A percentile compares a stretch with the other conserved stretches of the same genome.
phyloP scores from a whole-genome alignment of 257 asterid species.

The Nicotiana noctiflora region DNA sequence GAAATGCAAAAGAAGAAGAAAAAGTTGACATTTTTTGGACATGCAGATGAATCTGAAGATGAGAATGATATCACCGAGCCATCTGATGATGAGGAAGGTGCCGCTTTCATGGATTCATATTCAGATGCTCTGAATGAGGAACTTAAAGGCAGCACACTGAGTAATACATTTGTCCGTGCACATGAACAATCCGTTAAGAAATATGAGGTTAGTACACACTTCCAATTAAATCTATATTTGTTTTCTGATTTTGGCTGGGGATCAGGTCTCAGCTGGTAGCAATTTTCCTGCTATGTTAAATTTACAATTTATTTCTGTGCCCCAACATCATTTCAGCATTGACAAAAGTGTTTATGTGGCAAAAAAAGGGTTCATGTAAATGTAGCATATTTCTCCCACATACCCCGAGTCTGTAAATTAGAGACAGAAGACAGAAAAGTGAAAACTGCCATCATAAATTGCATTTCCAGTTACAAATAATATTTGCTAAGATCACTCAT shows the following conservation, averaged over 20 bases:
- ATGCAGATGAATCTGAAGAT: slow-evolving; percentile 64
- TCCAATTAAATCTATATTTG: not conserved
- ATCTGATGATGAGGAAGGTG: slow-evolving; percentile 36
- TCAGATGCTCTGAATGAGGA: slow-evolving; percentile 66
- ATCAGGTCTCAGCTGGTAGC: not conserved
- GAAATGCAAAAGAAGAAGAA: not conserved
- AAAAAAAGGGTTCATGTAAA: not conserved
- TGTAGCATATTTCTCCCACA: not conserved
- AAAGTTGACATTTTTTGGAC: slow-evolving; percentile 7
- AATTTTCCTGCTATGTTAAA: not conserved
- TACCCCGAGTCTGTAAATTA: not conserved
- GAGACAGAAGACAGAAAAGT: not conserved
- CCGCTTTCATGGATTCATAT: slow-evolving; percentile 65
- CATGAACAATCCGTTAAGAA: slow-evolving; percentile 44
- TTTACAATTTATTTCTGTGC: not conserved
- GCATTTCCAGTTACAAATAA: not conserved
- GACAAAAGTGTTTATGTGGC: not conserved
- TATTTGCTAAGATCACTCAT: not conserved
- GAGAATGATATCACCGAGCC: slow-evolving; percentile 39
- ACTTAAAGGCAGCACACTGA: slow-evolving; percentile 65
- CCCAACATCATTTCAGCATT: not conserved
- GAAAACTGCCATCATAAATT: not conserved
- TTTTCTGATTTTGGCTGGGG: not conserved
- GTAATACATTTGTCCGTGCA: slow-evolving; percentile 59
- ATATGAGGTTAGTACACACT: slow-evolving; percentile 44